Percentiles rank a stretch among this genome's conserved stretches.
Evolutionary conservation across 164 flowering plant genomes (phyloP).

Genomic region (Stephania cephalantha): DNA sequence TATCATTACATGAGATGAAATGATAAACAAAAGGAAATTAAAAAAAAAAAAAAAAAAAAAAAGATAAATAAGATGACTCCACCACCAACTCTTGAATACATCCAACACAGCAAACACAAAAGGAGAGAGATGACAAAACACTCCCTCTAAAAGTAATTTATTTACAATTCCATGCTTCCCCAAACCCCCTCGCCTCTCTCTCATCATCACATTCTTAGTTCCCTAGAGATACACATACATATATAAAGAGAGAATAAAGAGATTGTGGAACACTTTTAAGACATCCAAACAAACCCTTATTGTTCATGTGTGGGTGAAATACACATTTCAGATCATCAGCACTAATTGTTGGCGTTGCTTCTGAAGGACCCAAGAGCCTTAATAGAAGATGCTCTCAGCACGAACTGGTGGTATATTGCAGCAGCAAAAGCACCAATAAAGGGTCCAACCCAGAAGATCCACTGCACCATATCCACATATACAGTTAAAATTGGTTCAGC

Average conservation of each 20-base stretch:
- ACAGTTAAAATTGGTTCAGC: not conserved
- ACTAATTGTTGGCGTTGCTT: constrained; percentile 36
- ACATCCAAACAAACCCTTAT: constrained; percentile 1
- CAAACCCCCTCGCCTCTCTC: not conserved
- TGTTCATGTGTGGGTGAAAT: not conserved
- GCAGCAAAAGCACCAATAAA: constrained; percentile 83
- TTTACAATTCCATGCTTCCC: constrained; percentile 18
- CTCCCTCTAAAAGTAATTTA: constrained; percentile 3
- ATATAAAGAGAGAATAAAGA: not conserved
- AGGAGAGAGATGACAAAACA: constrained; percentile 4
- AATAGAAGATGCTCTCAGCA: constrained; percentile 79
- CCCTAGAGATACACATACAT: not conserved
- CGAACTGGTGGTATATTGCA: constrained; percentile 71
- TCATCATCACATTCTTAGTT: not conserved
- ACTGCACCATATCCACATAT: constrained; percentile 33
- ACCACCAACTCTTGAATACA: not conserved
- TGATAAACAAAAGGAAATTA: not conserved
- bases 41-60: not conserved
- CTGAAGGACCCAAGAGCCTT: constrained; percentile 93
- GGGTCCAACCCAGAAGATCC: constrained; percentile 99
- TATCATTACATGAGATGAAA: not conserved
- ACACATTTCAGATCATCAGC: not conserved
- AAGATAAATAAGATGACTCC: not conserved
- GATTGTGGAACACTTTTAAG: not conserved
- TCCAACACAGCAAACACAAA: constrained; percentile 1